Evolutionary conservation across 2,329 filamentous ascomycete species (phyloP).

Genomic region (Fusarium coicis): DNA sequence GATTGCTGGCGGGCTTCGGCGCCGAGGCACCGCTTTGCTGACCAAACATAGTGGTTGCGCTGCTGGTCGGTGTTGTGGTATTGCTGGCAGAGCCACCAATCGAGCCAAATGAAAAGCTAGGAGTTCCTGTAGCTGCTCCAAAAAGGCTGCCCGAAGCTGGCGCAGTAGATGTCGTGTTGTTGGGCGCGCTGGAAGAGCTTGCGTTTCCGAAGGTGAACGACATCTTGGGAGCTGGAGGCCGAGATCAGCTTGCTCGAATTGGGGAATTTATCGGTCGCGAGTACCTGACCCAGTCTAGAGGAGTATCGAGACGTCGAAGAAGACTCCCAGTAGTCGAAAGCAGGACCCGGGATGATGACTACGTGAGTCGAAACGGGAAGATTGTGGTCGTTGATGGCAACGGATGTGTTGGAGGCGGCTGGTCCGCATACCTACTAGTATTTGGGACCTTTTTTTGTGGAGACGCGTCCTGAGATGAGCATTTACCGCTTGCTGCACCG

Average conservation of each 20-base stretch:
- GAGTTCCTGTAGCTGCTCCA: slow-evolving; percentile 47
- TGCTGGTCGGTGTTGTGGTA: slow-evolving; percentile 45
- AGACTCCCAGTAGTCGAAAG: slow-evolving; percentile 2
- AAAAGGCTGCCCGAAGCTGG: slow-evolving; percentile 56
- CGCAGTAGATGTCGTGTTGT: slow-evolving; percentile 51
- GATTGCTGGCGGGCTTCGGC: slow-evolving; percentile 43
- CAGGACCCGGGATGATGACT: slow-evolving; percentile 12
- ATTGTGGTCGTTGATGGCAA: slow-evolving; percentile 40
- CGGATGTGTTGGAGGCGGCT: slow-evolving; percentile 28
- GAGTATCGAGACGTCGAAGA: slow-evolving; percentile 10
- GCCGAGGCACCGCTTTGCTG: slow-evolving; percentile 44
- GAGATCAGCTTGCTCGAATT: slow-evolving; percentile 36
- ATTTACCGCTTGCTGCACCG: slow-evolving; percentile 2
- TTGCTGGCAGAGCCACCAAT: slow-evolving; percentile 40
- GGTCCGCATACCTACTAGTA: slow-evolving; percentile 18
- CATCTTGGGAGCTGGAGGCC: slow-evolving; percentile 46
- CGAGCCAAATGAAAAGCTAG: slow-evolving; percentile 57
- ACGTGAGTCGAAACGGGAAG: slow-evolving; percentile 26
- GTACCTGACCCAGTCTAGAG: neutral
- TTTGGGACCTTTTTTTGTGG: slow-evolving; percentile 46
- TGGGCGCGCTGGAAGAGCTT: slow-evolving; percentile 48
- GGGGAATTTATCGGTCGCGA: slow-evolving; percentile 25
- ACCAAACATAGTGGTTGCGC: slow-evolving; percentile 47
- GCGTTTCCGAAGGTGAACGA: slow-evolving; percentile 53
- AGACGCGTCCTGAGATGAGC: slow-evolving; percentile 24